These are phyloP conservation scores for Micromonas commoda DNA, from an alignment of 139 green algal genomes.

Conservation along the genomic window DNA sequence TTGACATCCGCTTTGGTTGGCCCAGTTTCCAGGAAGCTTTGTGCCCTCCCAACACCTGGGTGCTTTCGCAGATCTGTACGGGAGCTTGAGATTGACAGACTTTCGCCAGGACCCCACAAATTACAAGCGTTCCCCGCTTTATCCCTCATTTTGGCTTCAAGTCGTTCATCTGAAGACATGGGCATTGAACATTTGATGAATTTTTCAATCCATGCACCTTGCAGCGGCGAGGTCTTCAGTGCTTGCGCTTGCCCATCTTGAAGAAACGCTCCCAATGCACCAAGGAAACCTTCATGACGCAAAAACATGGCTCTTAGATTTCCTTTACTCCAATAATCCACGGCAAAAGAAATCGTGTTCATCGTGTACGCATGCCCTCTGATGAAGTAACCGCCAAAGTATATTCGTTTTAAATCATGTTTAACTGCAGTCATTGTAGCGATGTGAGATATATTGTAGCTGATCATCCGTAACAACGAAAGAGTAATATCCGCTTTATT, in stretches of 20 bases:
- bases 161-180: neutral
- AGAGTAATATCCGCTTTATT: slow-evolving; percentile 76
- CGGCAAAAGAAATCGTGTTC: slow-evolving; percentile 96
- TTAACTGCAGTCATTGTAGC: slow-evolving; percentile 57
- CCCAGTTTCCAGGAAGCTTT: too few species aligned
- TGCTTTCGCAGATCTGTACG: too few species aligned
- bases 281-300: slow-evolving; percentile 92
- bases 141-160: too few species aligned
- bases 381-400: slow-evolving; percentile 93
- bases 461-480: slow-evolving; percentile 88
- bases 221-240: neutral
- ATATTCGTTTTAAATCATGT: slow-evolving; percentile 82
- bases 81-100: too few species aligned
- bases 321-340: slow-evolving; percentile 93
- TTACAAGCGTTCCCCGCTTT: too few species aligned
- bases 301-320: slow-evolving; percentile 94
- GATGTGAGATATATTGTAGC: slow-evolving; percentile 91
- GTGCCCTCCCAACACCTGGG: too few species aligned
- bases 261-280: slow-evolving; percentile 91
- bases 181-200: too few species aligned
- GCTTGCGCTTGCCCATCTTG: slow-evolving; percentile 40
- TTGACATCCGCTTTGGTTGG: too few species aligned
- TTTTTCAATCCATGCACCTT: slow-evolving; percentile 19
- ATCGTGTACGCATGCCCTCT: slow-evolving; percentile 97
- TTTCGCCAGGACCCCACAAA: neutral